These are phyloP conservation scores for Amphibolis antarctica DNA, from an alignment of 106 monocot species.

Conservation along the genomic window DNA sequence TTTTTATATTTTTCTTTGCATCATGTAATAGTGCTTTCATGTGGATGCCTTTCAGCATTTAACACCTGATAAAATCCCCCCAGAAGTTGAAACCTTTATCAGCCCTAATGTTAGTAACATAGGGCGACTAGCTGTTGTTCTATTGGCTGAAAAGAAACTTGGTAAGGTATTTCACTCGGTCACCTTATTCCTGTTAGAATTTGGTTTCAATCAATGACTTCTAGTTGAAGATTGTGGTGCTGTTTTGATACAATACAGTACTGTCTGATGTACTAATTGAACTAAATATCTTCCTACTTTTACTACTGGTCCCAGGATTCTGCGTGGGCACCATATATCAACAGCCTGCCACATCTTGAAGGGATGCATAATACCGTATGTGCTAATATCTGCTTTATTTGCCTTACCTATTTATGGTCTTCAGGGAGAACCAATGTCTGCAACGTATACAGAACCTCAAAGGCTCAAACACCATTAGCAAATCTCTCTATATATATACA, in stretches of 20 bases:
- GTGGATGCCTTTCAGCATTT: conserved; percentile 45
- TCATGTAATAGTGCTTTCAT: not conserved
- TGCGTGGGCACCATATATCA: conserved; percentile 68
- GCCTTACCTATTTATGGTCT: not conserved
- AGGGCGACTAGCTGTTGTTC: conserved; percentile 44
- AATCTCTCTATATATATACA: too few relatives aligned
- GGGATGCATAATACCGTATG: conserved; percentile 83
- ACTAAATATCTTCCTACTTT: conserved; percentile 1
- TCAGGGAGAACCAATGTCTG: not conserved
- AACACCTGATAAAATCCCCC: conserved; percentile 30
- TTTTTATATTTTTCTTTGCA: too few relatives aligned
- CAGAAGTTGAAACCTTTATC: conserved; percentile 32
- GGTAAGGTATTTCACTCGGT: conserved; percentile 32
- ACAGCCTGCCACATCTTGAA: conserved; percentile 35
- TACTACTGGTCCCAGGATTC: conserved; percentile 36
- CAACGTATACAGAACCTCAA: not conserved
- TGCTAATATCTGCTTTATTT: not conserved
- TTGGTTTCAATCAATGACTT: not conserved
- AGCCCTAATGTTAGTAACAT: conserved; percentile 27
- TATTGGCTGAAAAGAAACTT: conserved; percentile 54
- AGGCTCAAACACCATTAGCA: too few relatives aligned
- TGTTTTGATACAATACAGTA: too few relatives aligned
- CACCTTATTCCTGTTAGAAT: not conserved
- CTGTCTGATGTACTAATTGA: too few relatives aligned
- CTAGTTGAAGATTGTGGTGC: too few relatives aligned